These are phyloP conservation scores for Aspergillus sojae DNA, from an alignment of 2,329 filamentous ascomycete species.

Conservation along the genomic window DNA sequence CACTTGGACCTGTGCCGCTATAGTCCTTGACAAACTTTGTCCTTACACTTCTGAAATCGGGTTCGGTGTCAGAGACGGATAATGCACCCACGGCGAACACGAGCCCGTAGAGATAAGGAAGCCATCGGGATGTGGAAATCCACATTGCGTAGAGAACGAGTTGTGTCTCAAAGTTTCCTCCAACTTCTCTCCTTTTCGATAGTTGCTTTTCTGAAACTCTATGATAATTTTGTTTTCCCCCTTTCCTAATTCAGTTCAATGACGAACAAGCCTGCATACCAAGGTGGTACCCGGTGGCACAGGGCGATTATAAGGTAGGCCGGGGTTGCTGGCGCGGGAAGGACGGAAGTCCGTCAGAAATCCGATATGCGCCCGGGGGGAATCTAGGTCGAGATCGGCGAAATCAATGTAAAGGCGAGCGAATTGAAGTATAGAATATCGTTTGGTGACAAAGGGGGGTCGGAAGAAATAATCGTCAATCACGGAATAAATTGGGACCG, in stretches of 20 bases:
- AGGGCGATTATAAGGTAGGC: not conserved
- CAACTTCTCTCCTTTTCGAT: not conserved
- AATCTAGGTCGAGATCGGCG: not conserved
- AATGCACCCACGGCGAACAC: conserved; percentile 17
- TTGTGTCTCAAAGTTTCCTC: not conserved
- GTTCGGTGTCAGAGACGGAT: conserved; percentile 37
- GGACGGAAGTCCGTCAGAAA: not conserved
- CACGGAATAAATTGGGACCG: not conserved
- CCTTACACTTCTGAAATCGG: conserved; percentile 49
- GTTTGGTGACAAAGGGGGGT: not conserved
- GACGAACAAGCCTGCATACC: not conserved
- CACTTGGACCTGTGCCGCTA: conserved; percentile 37
- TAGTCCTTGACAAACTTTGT: conserved; percentile 44
- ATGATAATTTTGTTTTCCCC: not conserved
- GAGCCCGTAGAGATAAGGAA: conserved; percentile 24
- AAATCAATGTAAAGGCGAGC: not conserved
- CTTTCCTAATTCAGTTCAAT: not conserved
- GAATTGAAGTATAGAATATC: not conserved
- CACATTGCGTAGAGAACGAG: conserved; percentile 23
- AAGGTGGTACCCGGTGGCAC: not conserved
- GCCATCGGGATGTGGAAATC: conserved; percentile 14
- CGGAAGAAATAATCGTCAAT: not conserved
- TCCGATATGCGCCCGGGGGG: not conserved
- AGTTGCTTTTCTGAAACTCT: not conserved
- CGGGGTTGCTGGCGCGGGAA: not conserved